These are phyloP conservation scores for Nevesoporus exiguus DNA, from an alignment of 768 basidiomycete species.

Conservation along the genomic window DNA sequence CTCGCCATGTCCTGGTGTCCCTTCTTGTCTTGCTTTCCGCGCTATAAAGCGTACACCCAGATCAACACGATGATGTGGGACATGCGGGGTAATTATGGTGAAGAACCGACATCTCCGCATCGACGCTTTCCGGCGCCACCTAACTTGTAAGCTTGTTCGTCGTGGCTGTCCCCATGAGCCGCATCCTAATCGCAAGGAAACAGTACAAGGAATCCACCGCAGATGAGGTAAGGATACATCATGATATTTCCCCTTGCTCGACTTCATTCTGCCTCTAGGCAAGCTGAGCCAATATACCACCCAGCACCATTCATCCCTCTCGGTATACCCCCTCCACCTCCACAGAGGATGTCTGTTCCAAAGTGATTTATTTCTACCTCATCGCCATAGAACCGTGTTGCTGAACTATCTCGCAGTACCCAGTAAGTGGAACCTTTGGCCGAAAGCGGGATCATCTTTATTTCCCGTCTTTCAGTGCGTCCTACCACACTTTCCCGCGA, in stretches of 20 bases:
- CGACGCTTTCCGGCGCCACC: slow-evolving; percentile 12
- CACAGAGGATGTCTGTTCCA: slow-evolving; percentile 15
- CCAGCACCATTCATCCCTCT: slow-evolving; percentile 18
- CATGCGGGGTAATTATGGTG: slow-evolving; percentile 12
- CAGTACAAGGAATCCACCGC: slow-evolving; percentile 12
- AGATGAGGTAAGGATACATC: slow-evolving; percentile 11
- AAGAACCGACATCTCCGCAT: slow-evolving; percentile 14
- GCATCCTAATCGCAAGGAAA: slow-evolving; percentile 1
- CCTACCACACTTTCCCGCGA: slow-evolving; percentile 31
- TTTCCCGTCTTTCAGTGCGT: slow-evolving; percentile 12
- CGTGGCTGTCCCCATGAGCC: not conserved
- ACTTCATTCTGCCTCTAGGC: slow-evolving; percentile 12
- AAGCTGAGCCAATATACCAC: slow-evolving; percentile 14
- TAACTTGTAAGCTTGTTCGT: slow-evolving; percentile 18
- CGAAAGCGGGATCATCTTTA: slow-evolving; percentile 11
- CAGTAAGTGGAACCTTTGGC: slow-evolving; percentile 23
- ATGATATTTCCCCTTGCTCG: not conserved
- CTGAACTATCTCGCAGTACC: slow-evolving; percentile 16
- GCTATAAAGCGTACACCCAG: slow-evolving; percentile 33
- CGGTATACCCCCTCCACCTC: slow-evolving; percentile 17
- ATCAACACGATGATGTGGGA: slow-evolving; percentile 33
- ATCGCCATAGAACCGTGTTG: not conserved
- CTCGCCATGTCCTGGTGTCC: slow-evolving; percentile 31
- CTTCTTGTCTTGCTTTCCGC: slow-evolving; percentile 29
- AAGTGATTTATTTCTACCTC: slow-evolving; percentile 14